Conservation (phyloP, 208 protist species). For the Phytomonas francai region DNA sequence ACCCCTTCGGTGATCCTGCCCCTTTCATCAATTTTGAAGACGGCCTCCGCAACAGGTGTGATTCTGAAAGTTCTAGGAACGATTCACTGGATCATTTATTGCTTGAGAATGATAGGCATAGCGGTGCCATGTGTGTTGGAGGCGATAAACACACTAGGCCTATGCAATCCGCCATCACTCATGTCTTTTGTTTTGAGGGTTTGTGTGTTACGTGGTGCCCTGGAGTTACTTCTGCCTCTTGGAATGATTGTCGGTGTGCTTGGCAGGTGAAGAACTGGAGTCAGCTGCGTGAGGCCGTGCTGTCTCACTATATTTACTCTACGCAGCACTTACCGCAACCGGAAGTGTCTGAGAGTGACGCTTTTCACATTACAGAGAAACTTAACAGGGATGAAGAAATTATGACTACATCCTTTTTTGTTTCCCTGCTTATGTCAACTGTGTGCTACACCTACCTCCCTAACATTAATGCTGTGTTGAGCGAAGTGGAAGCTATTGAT, state of each 20-base stretch:
- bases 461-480: slow-evolving; percentile 32
- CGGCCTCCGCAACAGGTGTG: slow-evolving; percentile 3
- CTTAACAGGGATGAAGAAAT: neutral
- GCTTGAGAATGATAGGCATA: neutral
- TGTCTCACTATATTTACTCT: slow-evolving; percentile 2
- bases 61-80: slow-evolving; percentile 5
- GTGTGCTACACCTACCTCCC: slow-evolving; percentile 40
- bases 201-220: slow-evolving; percentile 43
- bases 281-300: slow-evolving; percentile 23
- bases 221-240: slow-evolving; percentile 15
- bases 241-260: slow-evolving; percentile 5
- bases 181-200: slow-evolving; percentile 26
- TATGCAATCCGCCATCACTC: slow-evolving; percentile 6
- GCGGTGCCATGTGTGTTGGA: neutral
- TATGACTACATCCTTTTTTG: slow-evolving; percentile 23
- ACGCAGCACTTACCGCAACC: neutral
- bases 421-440: slow-evolving; percentile 25
- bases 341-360: neutral
- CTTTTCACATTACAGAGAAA: neutral
- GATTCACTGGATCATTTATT: neutral
- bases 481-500: slow-evolving; percentile 61
- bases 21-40: neutral
- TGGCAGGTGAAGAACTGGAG: slow-evolving; percentile 31
- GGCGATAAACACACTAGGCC: neutral
- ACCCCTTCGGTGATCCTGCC: slow-evolving; percentile 6